phyloP scores from a whole-genome alignment of 2,329 filamentous ascomycete genomes.

The Neofusicoccum ribis region DNA sequence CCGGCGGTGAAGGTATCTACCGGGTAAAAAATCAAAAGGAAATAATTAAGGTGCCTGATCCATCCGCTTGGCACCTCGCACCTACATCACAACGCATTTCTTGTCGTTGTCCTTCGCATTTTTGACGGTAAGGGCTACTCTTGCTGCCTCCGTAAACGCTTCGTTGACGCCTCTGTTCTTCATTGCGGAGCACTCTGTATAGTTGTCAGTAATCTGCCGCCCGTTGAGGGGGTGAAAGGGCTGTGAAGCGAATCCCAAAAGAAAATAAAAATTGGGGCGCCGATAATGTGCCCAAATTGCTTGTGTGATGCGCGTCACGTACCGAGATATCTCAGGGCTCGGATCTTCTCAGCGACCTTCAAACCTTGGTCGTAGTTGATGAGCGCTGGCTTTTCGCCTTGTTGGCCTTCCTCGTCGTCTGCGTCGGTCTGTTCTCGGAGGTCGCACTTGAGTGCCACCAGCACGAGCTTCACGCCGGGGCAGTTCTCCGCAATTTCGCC shows the following conservation, averaged over 20 bases:
- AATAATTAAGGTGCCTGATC: neutral
- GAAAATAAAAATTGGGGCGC: neutral
- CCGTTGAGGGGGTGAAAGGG: neutral
- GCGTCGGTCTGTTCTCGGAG: conserved; percentile 72
- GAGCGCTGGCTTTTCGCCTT: conserved; percentile 55
- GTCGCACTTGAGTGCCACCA: conserved; percentile 96
- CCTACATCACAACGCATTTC: conserved; percentile 45
- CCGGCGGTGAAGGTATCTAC: conserved; percentile 20
- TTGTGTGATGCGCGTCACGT: conserved; percentile 28
- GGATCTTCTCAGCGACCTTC: conserved; percentile 86
- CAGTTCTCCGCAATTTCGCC: conserved; percentile 98
- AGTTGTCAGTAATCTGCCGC: conserved; percentile 15
- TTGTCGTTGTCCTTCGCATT: conserved; percentile 49
- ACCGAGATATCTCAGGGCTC: conserved; percentile 87
- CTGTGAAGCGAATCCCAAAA: neutral
- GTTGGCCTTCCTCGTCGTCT: conserved; percentile 60
- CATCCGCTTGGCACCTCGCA: neutral
- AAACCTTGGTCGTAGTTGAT: conserved; percentile 92
- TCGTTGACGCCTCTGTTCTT: conserved; percentile 97
- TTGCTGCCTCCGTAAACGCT: conserved; percentile 95
- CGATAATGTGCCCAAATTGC: conserved; percentile 1
- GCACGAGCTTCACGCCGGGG: conserved; percentile 88
- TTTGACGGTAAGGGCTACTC: conserved; percentile 73
- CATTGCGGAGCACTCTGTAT: conserved; percentile 93
- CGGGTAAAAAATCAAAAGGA: conserved; percentile 8